Evolutionary conservation across 495 filamentous ascomycete genomes (phyloP).

Genomic region (Trichoderma gamsii): DNA sequence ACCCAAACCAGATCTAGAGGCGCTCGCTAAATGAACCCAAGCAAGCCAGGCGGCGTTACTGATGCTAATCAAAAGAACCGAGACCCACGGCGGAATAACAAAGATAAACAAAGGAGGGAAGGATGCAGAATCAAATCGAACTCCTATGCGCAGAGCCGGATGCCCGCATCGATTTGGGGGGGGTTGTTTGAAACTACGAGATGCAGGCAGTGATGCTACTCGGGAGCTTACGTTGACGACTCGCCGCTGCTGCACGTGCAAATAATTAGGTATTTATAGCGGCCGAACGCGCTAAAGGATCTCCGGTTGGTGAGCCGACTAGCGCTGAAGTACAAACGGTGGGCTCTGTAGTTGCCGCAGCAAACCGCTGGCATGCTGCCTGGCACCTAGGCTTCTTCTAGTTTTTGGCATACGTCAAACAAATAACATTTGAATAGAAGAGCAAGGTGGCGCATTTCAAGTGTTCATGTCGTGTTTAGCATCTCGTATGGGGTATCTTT

Average conservation of each 20-base stretch:
- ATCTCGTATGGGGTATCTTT: not conserved
- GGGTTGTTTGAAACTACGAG: not conserved
- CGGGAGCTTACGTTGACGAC: conserved; percentile 1
- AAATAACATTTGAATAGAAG: too few species aligned
- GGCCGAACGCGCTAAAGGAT: not conserved
- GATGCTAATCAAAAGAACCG: too few species aligned
- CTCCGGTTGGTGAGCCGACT: not conserved
- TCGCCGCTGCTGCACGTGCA: not conserved
- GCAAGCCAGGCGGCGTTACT: too few species aligned
- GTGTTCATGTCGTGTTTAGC: not conserved
- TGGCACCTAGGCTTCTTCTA: too few species aligned
- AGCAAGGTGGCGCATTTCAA: too few species aligned
- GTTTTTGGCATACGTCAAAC: too few species aligned
- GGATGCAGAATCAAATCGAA: not conserved
- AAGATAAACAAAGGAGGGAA: conserved; percentile 1
- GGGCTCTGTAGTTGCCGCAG: too few species aligned
- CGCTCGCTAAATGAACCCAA: too few species aligned
- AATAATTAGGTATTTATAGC: not conserved
- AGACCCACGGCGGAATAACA: not conserved
- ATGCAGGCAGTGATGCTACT: too few species aligned
- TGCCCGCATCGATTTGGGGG: not conserved
- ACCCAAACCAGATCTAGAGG: too few species aligned
- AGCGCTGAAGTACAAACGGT: not conserved
- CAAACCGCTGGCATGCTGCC: too few species aligned
- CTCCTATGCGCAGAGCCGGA: not conserved